Evolutionary conservation across 805 yeast genomes (phyloP), one percentile per base, ranked within the genome.

Genomic region (Diddensiella santjacobensis): DNA sequence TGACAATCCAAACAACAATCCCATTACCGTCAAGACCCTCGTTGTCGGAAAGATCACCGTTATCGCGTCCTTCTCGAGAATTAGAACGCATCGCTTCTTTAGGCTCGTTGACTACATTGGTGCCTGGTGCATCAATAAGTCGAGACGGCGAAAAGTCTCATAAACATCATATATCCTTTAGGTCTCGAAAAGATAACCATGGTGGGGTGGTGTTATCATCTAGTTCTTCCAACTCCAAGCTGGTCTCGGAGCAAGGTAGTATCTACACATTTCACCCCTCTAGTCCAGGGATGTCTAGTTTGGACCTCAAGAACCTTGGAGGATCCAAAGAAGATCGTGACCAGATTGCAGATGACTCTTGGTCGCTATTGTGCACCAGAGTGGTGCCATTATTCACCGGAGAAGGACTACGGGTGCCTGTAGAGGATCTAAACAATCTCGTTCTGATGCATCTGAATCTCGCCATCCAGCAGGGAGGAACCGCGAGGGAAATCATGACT

Each of bases 351-450:
- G 78, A 74, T 49, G 75, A 74, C 20, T 67, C 81, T 1, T 79
- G 82, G 80, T 58, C 71, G 1, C 60, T 75, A 4, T 62, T 81
- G 1, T 64, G 72, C 6, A 59, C 70, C 2, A 58, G 72, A 3
- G 66, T 75, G 0, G 58, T 69, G 20, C 77, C 82, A 1, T 52
- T 81, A 5, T 81, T 80, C 56, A 56, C 60, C 17, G 74, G 78
- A n/a, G 78, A 73, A 24, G 65, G 67, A 3, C 55, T 79, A 33
- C 67, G 74, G 17, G 72, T 74, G 0, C 80, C 84, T 0, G 72
- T 80, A 2, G 86, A 81, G 53, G 83, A 80, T 56, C 63, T 77
- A 19, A 80, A 79, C 56, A 72, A 70, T 40, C 62, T 79, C 45
- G 74, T 79, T 3, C 54, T 64, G 19, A 60, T 68, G 50, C 75